Evolutionary conservation across 192 early-diverging fungal genomes (phyloP).

Genomic region (Rhizophagus prolifer): DNA sequence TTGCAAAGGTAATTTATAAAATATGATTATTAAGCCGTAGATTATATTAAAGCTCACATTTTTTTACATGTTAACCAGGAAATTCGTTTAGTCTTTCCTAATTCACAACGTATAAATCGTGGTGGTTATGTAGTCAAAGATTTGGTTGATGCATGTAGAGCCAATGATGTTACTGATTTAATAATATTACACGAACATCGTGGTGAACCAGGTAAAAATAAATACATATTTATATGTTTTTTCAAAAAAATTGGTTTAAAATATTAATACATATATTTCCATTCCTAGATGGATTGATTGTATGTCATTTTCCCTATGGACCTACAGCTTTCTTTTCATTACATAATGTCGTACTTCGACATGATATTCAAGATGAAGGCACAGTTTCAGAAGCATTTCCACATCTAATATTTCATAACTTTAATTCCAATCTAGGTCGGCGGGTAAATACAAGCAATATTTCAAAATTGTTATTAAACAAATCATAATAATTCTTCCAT

Average conservation of each 20-base stretch:
- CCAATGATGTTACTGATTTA: constrained; percentile 93
- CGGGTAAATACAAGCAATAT: constrained; percentile 46
- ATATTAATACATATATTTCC: constrained; percentile 16
- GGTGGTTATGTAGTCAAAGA: constrained; percentile 95
- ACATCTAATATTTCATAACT: constrained; percentile 95
- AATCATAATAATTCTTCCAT: background rate
- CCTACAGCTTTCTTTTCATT: constrained; percentile 97
- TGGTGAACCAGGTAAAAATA: constrained; percentile 78
- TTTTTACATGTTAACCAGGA: constrained; percentile 47
- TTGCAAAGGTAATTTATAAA: constrained; percentile 68
- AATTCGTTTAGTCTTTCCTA: constrained; percentile 92
- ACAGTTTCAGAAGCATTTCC: constrained; percentile 97
- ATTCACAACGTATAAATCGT: constrained; percentile 96
- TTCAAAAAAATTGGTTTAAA: background rate
- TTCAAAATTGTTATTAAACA: too few relatives aligned
- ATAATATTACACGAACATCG: constrained; percentile 94
- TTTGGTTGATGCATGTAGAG: constrained; percentile 91
- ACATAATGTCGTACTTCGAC: constrained; percentile 95
- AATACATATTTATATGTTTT: background rate
- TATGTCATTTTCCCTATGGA: constrained; percentile 96
- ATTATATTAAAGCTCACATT: background rate
- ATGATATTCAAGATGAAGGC: constrained; percentile 95
- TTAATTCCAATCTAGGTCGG: constrained; percentile 81
- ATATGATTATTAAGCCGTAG: background rate
- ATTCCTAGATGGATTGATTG: constrained; percentile 81